Conservation (phyloP, 805 yeast species). For the Metschnikowia gelsemii region DNA sequence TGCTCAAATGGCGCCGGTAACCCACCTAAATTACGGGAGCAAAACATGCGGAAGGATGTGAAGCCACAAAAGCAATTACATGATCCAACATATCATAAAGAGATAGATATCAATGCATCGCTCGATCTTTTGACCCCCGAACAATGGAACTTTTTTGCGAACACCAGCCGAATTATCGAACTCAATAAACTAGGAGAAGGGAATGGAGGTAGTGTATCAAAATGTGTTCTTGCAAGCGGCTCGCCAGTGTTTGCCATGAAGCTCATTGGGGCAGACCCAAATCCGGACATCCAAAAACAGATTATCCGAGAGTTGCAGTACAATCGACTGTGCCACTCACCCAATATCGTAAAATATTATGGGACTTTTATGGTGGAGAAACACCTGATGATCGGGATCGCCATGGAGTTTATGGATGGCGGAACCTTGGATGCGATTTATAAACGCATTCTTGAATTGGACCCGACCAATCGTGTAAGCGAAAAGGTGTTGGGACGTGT, state of each 20-base stretch:
- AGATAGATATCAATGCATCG: conserved; percentile 20
- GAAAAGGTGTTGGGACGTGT: conserved; percentile 91
- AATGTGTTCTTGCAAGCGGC: conserved; percentile 64
- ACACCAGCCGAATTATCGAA: conserved; percentile 61
- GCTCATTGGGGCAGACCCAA: conserved; percentile 69
- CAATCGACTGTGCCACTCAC: conserved; percentile 77
- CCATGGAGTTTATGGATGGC: conserved; percentile 98
- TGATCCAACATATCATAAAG: no score
- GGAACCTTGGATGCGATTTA: conserved; percentile 88
- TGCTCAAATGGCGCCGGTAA: no score
- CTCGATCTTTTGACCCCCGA: conserved; percentile 63
- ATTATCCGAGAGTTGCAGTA: conserved; percentile 88
- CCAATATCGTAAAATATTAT: conserved; percentile 85
- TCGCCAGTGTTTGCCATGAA: conserved; percentile 77
- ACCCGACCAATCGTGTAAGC: conserved; percentile 78
- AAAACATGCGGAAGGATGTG: not conserved
- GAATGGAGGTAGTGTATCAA: conserved; percentile 85
- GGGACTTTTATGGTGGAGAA: conserved; percentile 84
- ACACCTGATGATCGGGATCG: conserved; percentile 80
- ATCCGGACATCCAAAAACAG: conserved; percentile 86
- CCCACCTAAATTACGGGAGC: no score
- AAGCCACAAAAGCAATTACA: no score
- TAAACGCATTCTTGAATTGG: conserved; percentile 62
- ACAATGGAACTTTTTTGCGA: conserved; percentile 69
- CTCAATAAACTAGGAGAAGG: conserved; percentile 86